Evolutionary conservation across 2,329 filamentous ascomycete species (phyloP).

Genomic region (Diplocarpon rosae): DNA sequence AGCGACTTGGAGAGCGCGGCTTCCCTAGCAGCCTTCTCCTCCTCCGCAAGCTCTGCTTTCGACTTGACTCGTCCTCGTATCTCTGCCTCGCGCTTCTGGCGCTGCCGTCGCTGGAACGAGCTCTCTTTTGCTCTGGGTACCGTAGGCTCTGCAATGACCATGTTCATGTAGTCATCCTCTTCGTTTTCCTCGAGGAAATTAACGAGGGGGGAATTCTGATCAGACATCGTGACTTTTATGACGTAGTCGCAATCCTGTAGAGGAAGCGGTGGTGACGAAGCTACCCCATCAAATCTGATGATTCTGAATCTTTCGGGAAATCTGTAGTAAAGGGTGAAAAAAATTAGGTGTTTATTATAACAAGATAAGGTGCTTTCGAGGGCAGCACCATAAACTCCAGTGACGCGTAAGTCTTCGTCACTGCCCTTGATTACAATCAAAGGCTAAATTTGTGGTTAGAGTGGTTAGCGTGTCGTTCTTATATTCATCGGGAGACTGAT

Average conservation of each 20-base stretch:
- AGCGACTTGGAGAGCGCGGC: constrained; percentile 65
- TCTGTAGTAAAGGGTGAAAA: not conserved
- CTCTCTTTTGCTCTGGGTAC: constrained; percentile 42
- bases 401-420: constrained; percentile 23
- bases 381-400: constrained; percentile 21
- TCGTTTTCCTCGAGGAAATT: constrained; percentile 44
- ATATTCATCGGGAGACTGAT: constrained; percentile 21
- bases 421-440: constrained; percentile 17
- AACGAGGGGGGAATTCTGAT: constrained; percentile 8
- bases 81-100: constrained; percentile 48
- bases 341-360: not conserved
- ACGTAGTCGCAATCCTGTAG: not conserved
- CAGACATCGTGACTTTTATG: constrained; percentile 9
- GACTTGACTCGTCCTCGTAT: constrained; percentile 59
- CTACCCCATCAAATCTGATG: not conserved
- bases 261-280: not conserved
- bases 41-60: constrained; percentile 70
- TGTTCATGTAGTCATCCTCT: constrained; percentile 95
- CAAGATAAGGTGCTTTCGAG: not conserved
- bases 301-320: not conserved
- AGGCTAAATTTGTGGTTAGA: constrained; percentile 19
- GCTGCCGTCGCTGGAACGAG: constrained; percentile 42
- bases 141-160: constrained; percentile 66
- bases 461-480: constrained; percentile 29
- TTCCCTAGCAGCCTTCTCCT: constrained; percentile 63